Percentiles rank a stretch among this genome's conserved stretches.
Conservation (phyloP, 148 eudicot genomes). For the Oxyria digyna region DNA sequence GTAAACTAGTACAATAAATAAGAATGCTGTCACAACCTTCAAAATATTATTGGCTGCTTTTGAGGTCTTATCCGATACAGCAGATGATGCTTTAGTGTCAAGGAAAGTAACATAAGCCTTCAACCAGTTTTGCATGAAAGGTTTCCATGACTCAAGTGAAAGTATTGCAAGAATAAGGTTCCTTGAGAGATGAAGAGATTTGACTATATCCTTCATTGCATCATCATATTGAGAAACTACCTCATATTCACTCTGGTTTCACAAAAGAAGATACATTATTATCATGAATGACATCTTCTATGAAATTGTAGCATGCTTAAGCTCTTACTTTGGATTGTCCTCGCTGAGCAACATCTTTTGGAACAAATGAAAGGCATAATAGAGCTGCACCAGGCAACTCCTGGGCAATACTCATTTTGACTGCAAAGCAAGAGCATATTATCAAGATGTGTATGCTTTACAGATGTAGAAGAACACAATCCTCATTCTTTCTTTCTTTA, state of each 20-base stretch:
- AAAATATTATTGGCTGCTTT: constrained; percentile 65
- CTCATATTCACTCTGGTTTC: constrained; percentile 39
- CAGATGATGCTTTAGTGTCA: constrained; percentile 37
- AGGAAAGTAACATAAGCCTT: constrained; percentile 29
- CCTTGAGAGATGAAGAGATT: constrained; percentile 69
- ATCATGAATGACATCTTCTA: constrained; percentile 8
- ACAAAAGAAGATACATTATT: constrained; percentile 10
- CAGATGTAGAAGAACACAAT: not conserved
- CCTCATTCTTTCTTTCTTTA: too few species aligned
- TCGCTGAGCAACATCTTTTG: constrained; percentile 25
- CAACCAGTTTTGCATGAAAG: constrained; percentile 77
- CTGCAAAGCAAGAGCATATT: constrained; percentile 26
- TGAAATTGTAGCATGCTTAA: not conserved
- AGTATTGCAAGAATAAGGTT: constrained; percentile 58
- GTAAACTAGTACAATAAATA: not conserved
- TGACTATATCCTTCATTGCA: constrained; percentile 49
- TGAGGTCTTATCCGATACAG: constrained; percentile 40
- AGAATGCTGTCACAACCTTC: constrained; percentile 35
- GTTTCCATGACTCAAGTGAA: constrained; percentile 82
- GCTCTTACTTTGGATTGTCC: constrained; percentile 41
- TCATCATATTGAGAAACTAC: constrained; percentile 38
- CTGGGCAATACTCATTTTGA: constrained; percentile 26
- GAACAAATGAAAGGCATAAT: constrained; percentile 35
- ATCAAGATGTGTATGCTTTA: not conserved
- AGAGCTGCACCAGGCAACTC: constrained; percentile 87